Evolutionary conservation across 2,329 filamentous ascomycete species (phyloP).

Genomic region (Lachnellula cervina): DNA sequence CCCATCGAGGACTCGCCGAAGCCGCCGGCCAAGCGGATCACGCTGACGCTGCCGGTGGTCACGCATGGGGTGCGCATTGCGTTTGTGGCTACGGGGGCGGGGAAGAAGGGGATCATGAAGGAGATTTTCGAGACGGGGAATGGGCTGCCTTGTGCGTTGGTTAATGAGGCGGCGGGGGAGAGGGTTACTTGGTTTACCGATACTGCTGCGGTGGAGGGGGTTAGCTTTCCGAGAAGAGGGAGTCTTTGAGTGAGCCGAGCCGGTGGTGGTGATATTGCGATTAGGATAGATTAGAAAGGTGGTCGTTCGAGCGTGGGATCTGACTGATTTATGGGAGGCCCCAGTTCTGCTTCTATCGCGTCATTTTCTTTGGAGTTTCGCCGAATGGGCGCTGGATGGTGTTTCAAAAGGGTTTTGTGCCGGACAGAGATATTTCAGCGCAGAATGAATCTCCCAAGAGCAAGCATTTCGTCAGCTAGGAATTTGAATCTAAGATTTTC

Average conservation of each 20-base stretch:
- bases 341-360: not conserved
- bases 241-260: constrained; percentile 41
- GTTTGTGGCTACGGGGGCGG: constrained; percentile 84
- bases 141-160: constrained; percentile 76
- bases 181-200: constrained; percentile 96
- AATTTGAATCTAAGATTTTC: no score
- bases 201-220: constrained; percentile 75
- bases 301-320: not conserved
- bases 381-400: not conserved
- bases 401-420: not conserved
- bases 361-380: not conserved
- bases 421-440: not conserved
- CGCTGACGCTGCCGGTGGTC: constrained; percentile 85
- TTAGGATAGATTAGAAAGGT: not conserved
- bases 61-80: constrained; percentile 80
- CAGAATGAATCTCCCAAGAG: not conserved
- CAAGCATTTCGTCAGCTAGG: no score
- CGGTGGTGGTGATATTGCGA: constrained; percentile 11
- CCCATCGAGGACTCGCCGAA: constrained; percentile 95
- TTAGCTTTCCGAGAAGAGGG: constrained; percentile 73
- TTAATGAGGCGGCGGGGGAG: constrained; percentile 80
- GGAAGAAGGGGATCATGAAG: constrained; percentile 90
- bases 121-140: constrained; percentile 77
- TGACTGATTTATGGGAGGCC: not conserved
- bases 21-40: constrained; percentile 86